Conservation (phyloP, 768 basidiomycete genomes). For the Psilocybe cubensis region DNA sequence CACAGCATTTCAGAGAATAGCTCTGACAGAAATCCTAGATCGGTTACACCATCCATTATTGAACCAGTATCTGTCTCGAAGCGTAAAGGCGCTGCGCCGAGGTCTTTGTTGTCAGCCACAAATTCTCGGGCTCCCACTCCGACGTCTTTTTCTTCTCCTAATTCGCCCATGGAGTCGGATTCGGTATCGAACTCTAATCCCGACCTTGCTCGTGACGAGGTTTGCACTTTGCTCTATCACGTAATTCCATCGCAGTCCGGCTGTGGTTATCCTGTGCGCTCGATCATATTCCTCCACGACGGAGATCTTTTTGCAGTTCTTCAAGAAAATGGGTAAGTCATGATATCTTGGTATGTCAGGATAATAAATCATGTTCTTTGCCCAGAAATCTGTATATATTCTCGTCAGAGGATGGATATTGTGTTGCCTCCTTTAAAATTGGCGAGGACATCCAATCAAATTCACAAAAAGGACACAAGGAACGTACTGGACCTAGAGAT, state of each 20-base stretch:
- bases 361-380: constrained; percentile 6
- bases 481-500: constrained; percentile 34
- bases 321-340: constrained; percentile 63
- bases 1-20: constrained; percentile 24
- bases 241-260: constrained; percentile 53
- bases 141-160: constrained; percentile 41
- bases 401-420: constrained; percentile 52
- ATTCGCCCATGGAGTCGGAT: constrained; percentile 35
- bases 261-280: constrained; percentile 41
- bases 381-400: constrained; percentile 61
- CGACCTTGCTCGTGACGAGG: constrained; percentile 19
- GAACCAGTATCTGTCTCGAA: constrained; percentile 22
- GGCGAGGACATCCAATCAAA: constrained; percentile 29
- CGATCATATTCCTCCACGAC: constrained; percentile 49
- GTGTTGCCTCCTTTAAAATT: constrained; percentile 28
- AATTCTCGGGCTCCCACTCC: constrained; percentile 47
- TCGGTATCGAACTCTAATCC: constrained; percentile 24
- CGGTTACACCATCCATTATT: constrained; percentile 28
- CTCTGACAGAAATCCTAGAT: constrained; percentile 23
- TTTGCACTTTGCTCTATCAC: constrained; percentile 41
- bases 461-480: constrained; percentile 32
- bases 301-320: constrained; percentile 52
- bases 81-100: constrained; percentile 37
- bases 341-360: not conserved
- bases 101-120: constrained; percentile 48